Evolutionary conservation across 345 rosid genomes (phyloP).

Genomic region (Citrus unshiu): DNA sequence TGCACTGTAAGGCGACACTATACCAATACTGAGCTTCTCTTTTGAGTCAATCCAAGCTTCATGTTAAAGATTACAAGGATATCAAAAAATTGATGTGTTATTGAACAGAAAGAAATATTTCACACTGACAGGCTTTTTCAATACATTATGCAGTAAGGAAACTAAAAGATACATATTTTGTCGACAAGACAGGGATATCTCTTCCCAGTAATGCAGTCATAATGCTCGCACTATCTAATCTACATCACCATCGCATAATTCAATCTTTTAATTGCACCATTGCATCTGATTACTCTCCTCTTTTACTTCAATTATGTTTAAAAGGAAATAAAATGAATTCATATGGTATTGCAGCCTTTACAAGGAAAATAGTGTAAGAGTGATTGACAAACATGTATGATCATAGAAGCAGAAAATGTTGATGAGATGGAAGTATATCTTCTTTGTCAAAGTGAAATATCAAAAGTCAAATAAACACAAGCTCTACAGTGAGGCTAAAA

Average conservation of each 20-base stretch:
- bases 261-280: background rate
- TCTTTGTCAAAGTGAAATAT: background rate
- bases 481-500: background rate
- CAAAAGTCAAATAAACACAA: background rate
- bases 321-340: background rate
- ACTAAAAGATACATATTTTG: background rate
- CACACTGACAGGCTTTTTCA: background rate
- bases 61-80: background rate
- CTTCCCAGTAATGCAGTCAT: background rate
- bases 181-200: background rate
- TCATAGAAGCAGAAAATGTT: background rate
- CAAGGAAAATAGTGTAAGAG: too few relatives aligned
- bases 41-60: constrained; percentile 30
- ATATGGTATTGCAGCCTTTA: background rate
- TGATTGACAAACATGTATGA: background rate
- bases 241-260: background rate
- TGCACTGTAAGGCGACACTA: constrained; percentile 40
- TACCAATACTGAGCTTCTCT: constrained; percentile 32
- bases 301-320: background rate
- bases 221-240: background rate
- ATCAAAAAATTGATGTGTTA: background rate
- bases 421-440: background rate
- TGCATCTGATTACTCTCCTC: background rate
- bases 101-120: background rate
- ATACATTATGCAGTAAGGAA: background rate